Conservation (phyloP, 2,329 filamentous ascomycete genomes). For the Thelonectria olida region DNA sequence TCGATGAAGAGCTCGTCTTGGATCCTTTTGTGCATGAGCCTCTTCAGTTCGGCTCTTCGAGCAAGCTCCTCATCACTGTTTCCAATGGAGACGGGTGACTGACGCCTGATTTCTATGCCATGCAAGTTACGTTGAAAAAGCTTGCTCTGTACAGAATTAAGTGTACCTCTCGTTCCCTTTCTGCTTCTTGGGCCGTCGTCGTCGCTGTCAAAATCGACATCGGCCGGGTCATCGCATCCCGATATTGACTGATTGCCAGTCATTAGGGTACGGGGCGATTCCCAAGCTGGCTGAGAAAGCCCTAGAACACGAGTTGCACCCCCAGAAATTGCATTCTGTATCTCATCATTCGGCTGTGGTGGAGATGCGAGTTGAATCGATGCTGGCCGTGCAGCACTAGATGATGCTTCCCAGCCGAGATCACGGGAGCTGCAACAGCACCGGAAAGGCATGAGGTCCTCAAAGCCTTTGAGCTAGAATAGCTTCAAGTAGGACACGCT, state of each 20-base stretch:
- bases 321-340: not conserved
- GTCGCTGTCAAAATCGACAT: slow-evolving; percentile 54
- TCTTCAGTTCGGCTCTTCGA: slow-evolving; percentile 64
- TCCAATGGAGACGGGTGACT: slow-evolving; percentile 53
- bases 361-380: slow-evolving; percentile 5
- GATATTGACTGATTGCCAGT: not conserved
- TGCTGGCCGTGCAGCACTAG: slow-evolving; percentile 1
- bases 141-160: slow-evolving; percentile 56
- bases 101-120: slow-evolving; percentile 51
- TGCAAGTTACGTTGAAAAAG: slow-evolving; percentile 58
- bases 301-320: slow-evolving; percentile 20
- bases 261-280: not conserved
- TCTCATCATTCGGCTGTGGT: not conserved
- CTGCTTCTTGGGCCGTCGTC: slow-evolving; percentile 37
- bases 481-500: not conserved
- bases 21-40: slow-evolving; percentile 65
- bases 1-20: slow-evolving; percentile 65
- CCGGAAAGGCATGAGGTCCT: slow-evolving; percentile 28
- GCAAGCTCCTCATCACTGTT: slow-evolving; percentile 63
- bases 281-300: slow-evolving; percentile 23
- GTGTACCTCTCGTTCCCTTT: slow-evolving; percentile 49
- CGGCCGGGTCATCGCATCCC: slow-evolving; percentile 42
- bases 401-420: not conserved
- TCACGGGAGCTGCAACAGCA: slow-evolving; percentile 38
- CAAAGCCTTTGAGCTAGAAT: not conserved